Percentiles rank a stretch among this genome's conserved stretches.
Evolutionary conservation across 2,329 filamentous ascomycete genomes (phyloP).

Genomic region (Pseudomassariella vexata): DNA sequence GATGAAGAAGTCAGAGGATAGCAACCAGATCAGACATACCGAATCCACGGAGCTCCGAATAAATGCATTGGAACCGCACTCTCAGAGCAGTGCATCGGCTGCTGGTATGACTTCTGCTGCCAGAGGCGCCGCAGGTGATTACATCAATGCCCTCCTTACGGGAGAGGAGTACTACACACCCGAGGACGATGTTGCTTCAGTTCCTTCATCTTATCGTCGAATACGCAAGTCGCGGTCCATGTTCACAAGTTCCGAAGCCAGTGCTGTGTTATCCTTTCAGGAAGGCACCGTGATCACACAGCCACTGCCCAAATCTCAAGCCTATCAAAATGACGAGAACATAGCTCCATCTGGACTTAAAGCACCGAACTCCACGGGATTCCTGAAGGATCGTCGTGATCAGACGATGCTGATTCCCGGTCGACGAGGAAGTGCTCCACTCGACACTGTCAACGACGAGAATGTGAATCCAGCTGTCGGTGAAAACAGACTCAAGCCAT

Average conservation of each 20-base stretch:
- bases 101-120: slow-evolving; percentile 19
- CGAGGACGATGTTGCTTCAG: slow-evolving; percentile 42
- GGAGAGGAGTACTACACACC: slow-evolving; percentile 38
- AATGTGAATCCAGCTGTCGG: slow-evolving; percentile 2
- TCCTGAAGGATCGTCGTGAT: slow-evolving; percentile 31
- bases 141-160: slow-evolving; percentile 29
- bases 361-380: slow-evolving; percentile 50
- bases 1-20: too few relatives aligned
- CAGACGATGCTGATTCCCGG: slow-evolving; percentile 13
- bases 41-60: neutral
- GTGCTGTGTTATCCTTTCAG: slow-evolving; percentile 5
- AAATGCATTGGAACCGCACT: neutral
- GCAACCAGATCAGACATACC: too few relatives aligned
- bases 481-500: slow-evolving; percentile 17
- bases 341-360: slow-evolving; percentile 26
- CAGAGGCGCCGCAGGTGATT: slow-evolving; percentile 25
- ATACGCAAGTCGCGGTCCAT: slow-evolving; percentile 52
- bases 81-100: slow-evolving; percentile 13
- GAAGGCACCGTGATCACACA: neutral
- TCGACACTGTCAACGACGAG: slow-evolving; percentile 3
- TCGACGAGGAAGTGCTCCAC: slow-evolving; percentile 10
- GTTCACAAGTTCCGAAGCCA: slow-evolving; percentile 30
- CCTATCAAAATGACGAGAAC: slow-evolving; percentile 20
- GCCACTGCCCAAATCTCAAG: neutral
- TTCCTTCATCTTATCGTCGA: slow-evolving; percentile 40